These are phyloP conservation scores for Arthrobotrys entomopaga DNA, from an alignment of 2,329 filamentous ascomycete genomes.

Conservation along the genomic window DNA sequence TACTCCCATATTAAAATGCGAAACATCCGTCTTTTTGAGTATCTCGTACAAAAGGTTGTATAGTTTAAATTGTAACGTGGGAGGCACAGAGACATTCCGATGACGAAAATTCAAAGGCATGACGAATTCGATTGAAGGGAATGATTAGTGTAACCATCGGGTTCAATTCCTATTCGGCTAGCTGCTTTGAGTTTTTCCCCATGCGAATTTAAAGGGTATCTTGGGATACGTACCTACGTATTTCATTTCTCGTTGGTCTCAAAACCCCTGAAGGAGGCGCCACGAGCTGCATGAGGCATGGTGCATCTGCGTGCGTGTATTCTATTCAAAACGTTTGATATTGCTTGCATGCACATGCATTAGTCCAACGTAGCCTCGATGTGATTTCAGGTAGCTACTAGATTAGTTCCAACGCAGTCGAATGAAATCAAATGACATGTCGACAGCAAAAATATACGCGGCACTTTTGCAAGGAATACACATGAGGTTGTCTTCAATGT, in stretches of 20 bases:
- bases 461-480: too few relatives aligned
- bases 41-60: too few relatives aligned
- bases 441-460: too few relatives aligned
- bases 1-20: neutral
- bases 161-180: conserved; percentile 8
- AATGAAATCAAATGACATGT: too few relatives aligned
- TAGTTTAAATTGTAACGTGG: neutral
- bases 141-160: neutral
- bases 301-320: too few relatives aligned
- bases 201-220: neutral
- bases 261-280: neutral
- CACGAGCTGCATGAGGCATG: neutral
- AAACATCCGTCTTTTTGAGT: too few relatives aligned
- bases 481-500: too few relatives aligned
- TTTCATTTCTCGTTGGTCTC: neutral
- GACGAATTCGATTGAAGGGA: neutral
- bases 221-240: neutral
- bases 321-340: neutral
- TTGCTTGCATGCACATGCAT: neutral
- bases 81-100: neutral
- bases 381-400: too few relatives aligned
- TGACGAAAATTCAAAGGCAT: neutral
- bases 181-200: neutral
- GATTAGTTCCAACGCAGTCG: too few relatives aligned
- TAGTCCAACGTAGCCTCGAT: too few relatives aligned